Percentiles rank a stretch among this genome's conserved stretches.
phyloP scores from a whole-genome alignment of 1,139 yeast species.

The Candida tetrigidarum region DNA sequence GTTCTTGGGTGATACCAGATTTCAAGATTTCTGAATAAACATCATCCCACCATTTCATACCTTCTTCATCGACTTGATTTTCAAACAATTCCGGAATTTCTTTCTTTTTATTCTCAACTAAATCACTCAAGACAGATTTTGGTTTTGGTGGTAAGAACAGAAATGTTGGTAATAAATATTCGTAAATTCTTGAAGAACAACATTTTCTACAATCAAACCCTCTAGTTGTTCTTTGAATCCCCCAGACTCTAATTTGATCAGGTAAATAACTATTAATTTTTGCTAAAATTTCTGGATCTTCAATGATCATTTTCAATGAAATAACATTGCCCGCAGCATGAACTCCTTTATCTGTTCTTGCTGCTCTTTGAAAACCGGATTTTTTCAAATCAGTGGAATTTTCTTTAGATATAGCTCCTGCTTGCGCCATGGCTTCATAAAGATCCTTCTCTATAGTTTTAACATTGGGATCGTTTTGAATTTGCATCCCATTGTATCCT shows the following conservation, averaged over 20 bases:
- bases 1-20: constrained; percentile 53
- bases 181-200: constrained; percentile 95
- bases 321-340: constrained; percentile 98
- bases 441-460: constrained; percentile 93
- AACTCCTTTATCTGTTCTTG: constrained; percentile 98
- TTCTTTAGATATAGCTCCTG: constrained; percentile 90
- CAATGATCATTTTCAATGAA: constrained; percentile 85
- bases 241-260: constrained; percentile 90
- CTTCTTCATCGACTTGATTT: constrained; percentile 69
- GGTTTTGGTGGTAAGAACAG: constrained; percentile 92
- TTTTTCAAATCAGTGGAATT: constrained; percentile 91
- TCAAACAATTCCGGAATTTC: constrained; percentile 60
- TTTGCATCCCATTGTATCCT: constrained; percentile 98
- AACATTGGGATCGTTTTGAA: constrained; percentile 77
- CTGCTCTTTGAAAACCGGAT: constrained; percentile 92
- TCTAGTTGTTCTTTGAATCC: constrained; percentile 85
- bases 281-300: constrained; percentile 75
- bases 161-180: constrained; percentile 89
- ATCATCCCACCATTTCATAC: constrained; percentile 70
- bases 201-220: constrained; percentile 93
- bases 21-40: constrained; percentile 49
- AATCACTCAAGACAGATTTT: constrained; percentile 60
- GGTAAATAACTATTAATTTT: constrained; percentile 81
- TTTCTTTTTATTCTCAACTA: constrained; percentile 55
- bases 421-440: constrained; percentile 80